A percentile compares a stretch with the other conserved stretches of the same genome.
phyloP scores from a whole-genome alignment of 345 rosid species.

The Lenwebbia sp. region DNA sequence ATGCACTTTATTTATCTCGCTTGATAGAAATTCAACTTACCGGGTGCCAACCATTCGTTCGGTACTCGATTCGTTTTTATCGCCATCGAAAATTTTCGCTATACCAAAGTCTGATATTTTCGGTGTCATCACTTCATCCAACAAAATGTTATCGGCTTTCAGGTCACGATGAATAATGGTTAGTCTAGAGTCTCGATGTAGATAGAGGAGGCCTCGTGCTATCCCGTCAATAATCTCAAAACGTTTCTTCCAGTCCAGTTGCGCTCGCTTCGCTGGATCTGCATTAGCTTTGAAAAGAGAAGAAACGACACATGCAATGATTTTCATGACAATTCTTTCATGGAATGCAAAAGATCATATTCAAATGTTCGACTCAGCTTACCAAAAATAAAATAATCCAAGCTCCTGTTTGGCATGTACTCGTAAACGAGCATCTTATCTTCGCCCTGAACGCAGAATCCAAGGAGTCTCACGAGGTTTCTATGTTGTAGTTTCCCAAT shows the following conservation, averaged over 20 bases:
- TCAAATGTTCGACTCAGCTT: not conserved
- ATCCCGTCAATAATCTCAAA: constrained; percentile 55
- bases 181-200: constrained; percentile 62
- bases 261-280: constrained; percentile 33
- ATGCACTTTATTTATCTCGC: not conserved
- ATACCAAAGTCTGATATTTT: constrained; percentile 73
- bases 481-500: constrained; percentile 58
- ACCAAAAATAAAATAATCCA: constrained; percentile 57
- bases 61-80: constrained; percentile 47
- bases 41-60: constrained; percentile 56
- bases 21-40: constrained; percentile 18
- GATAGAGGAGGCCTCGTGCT: constrained; percentile 71
- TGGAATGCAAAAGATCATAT: not conserved
- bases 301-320: not conserved
- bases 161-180: constrained; percentile 65
- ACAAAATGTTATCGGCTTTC: constrained; percentile 56
- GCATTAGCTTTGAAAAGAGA: not conserved
- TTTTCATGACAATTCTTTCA: not conserved
- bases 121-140: constrained; percentile 68
- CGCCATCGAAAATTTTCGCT: constrained; percentile 52
- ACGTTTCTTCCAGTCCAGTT: constrained; percentile 44
- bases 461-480: constrained; percentile 60
- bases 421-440: constrained; percentile 59
- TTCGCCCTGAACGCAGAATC: constrained; percentile 54
- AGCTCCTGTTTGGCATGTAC: constrained; percentile 64